These are phyloP conservation scores for Gracilaria vermiculophylla DNA, from an alignment of 23 red algal genomes.

Conservation along the genomic window DNA sequence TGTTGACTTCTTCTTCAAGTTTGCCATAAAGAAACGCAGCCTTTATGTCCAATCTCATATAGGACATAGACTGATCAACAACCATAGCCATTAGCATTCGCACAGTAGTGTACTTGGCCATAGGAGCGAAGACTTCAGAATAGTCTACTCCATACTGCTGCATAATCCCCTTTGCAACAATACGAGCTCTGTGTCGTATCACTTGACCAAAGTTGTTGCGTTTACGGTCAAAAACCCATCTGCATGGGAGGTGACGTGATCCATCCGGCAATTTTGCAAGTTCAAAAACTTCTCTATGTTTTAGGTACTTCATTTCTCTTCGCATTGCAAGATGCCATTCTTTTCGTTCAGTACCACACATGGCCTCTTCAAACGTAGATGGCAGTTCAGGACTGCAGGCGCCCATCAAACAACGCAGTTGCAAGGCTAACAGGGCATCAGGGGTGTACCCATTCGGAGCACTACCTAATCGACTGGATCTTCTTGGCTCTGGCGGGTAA, in stretches of 20 bases:
- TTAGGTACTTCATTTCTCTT: not conserved
- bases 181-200: not conserved
- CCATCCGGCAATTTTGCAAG: not conserved
- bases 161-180: slow-evolving; percentile 22
- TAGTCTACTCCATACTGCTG: slow-evolving; percentile 27
- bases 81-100: not conserved
- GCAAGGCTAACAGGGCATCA: not conserved
- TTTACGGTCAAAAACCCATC: slow-evolving; percentile 26
- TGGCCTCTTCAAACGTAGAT: slow-evolving; percentile 4
- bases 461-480: not conserved
- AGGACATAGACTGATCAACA: not conserved
- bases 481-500: not conserved
- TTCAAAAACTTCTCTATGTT: not conserved
- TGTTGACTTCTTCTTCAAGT: slow-evolving; percentile 40
- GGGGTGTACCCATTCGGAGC: not conserved
- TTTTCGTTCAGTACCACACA: not conserved
- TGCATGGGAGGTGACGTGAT: not conserved
- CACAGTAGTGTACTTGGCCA: slow-evolving; percentile 39
- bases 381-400: not conserved
- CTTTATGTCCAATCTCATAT: slow-evolving; percentile 30
- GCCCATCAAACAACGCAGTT: not conserved
- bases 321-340: slow-evolving; percentile 19
- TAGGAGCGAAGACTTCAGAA: slow-evolving; percentile 1
- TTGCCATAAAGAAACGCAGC: slow-evolving; percentile 18
- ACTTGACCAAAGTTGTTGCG: not conserved